These are phyloP conservation scores for Pueraria montana DNA, from an alignment of 306 rosid genomes.

Conservation along the genomic window DNA sequence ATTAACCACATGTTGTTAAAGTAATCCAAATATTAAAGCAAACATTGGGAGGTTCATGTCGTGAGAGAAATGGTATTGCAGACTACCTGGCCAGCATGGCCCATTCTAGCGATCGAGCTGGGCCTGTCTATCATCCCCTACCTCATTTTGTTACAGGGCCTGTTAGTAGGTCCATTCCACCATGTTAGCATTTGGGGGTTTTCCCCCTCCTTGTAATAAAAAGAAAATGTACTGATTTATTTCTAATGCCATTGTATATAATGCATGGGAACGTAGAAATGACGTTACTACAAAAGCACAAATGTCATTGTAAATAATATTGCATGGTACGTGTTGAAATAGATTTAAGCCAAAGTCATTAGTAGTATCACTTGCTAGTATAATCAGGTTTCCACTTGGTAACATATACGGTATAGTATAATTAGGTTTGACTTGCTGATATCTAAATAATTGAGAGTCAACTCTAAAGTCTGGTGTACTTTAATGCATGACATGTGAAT, in stretches of 20 bases:
- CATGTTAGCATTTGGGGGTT: too few species aligned
- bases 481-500: constrained; percentile 64
- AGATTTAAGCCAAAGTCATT: not conserved
- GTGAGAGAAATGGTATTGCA: too few species aligned
- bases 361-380: not conserved
- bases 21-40: too few species aligned
- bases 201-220: too few species aligned
- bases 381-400: constrained; percentile 34
- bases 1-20: too few species aligned
- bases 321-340: not conserved
- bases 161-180: too few species aligned
- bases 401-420: not conserved
- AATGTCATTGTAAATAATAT: not conserved
- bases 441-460: constrained; percentile 28
- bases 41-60: too few species aligned
- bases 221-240: too few species aligned
- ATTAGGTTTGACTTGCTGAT: constrained; percentile 44
- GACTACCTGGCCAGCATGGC: too few species aligned
- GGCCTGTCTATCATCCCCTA: too few species aligned
- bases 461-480: constrained; percentile 41
- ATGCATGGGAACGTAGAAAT: not conserved
- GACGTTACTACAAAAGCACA: not conserved
- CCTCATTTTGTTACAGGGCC: too few species aligned
- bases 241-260: not conserved
- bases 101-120: too few species aligned